Conservation (phyloP, 345 rosid species). For the Syzygium aqueum region DNA sequence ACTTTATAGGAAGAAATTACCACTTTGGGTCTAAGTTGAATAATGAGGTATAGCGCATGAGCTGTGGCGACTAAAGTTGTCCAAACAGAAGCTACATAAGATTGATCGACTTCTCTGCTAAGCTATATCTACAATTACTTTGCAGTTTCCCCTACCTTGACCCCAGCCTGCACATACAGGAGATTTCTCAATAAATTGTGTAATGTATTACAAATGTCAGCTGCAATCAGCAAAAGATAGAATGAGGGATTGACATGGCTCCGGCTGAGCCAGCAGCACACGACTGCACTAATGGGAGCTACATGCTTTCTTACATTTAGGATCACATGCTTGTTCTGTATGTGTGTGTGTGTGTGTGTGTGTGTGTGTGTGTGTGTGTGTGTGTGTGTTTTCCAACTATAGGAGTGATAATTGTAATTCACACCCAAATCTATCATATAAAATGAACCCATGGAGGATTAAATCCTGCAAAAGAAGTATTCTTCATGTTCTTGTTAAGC, state of each 20-base stretch:
- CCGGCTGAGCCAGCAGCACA: background rate
- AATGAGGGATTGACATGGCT: background rate
- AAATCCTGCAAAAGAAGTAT: background rate
- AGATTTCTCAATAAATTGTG: too few relatives aligned
- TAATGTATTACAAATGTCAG: background rate
- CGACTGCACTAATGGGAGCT: background rate
- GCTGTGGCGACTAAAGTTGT: slow-evolving; percentile 61
- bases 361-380: accelerated
- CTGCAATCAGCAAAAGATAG: background rate
- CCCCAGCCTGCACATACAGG: background rate
- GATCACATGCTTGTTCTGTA: background rate
- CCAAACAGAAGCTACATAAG: slow-evolving; percentile 75
- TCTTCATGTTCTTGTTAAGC: background rate
- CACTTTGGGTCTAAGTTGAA: slow-evolving; percentile 73
- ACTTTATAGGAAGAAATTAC: slow-evolving; percentile 19
- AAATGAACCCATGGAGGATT: background rate
- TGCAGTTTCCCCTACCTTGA: slow-evolving; percentile 27
- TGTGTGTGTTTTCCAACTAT: background rate
- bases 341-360: background rate
- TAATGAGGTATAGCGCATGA: slow-evolving; percentile 69
- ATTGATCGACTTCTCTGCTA: slow-evolving; percentile 95
- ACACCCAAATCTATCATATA: background rate
- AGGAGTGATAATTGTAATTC: background rate
- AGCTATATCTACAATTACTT: slow-evolving; percentile 66
- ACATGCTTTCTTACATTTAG: background rate